Conservation (phyloP, 768 basidiomycete species). For the Amanita thiersii region DNA sequence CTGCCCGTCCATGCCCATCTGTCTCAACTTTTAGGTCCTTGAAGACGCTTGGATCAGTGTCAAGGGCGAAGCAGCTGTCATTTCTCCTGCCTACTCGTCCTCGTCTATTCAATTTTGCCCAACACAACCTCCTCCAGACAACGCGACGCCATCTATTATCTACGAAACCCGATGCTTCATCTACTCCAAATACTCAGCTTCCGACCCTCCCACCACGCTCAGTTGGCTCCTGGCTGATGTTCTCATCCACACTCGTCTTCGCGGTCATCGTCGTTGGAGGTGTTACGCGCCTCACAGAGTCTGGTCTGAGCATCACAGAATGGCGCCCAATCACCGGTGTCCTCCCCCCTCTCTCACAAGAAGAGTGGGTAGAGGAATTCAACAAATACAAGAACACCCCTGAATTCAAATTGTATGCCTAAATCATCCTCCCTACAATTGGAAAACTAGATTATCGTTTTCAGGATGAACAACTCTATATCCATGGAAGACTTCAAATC, state of each 20-base stretch:
- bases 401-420: constrained; percentile 86
- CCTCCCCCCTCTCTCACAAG: constrained; percentile 68
- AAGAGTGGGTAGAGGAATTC: constrained; percentile 84
- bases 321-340: constrained; percentile 92
- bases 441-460: constrained; percentile 1
- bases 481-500: constrained; percentile 87
- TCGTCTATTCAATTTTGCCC: not conserved
- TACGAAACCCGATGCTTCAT: not conserved
- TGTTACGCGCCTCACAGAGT: constrained; percentile 93
- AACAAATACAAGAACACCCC: constrained; percentile 92
- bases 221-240: constrained; percentile 80
- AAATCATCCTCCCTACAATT: not conserved
- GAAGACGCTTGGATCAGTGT: no score
- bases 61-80: not conserved
- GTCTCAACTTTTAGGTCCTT: no score
- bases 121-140: no score
- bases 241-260: constrained; percentile 81
- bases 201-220: constrained; percentile 54
- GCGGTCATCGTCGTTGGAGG: constrained; percentile 94
- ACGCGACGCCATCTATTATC: not conserved
- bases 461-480: constrained; percentile 84
- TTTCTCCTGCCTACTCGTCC: not conserved
- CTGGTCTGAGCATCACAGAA: constrained; percentile 95
- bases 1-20: no score
- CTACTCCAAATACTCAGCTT: not conserved